Percentiles rank a stretch among this genome's conserved stretches.
Conservation (phyloP, 2,329 filamentous ascomycete genomes). For the Pseudogymnoascus sp. region DNA sequence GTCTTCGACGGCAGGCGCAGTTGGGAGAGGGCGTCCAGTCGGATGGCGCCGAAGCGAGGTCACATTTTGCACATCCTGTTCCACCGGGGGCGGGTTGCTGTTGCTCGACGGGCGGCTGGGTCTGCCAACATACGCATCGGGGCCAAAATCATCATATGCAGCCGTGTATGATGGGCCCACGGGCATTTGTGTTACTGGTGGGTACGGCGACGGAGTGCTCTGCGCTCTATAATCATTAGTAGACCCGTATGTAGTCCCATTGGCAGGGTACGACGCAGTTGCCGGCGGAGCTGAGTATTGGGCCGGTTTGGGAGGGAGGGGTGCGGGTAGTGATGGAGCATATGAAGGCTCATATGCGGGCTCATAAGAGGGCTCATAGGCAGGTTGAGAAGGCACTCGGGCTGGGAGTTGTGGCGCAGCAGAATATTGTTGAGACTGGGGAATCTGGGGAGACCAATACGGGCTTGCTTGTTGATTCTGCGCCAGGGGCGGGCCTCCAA, state of each 20-base stretch:
- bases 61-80: conserved; percentile 12
- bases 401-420: conserved; percentile 19
- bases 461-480: conserved; percentile 1
- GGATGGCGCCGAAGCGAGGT: conserved; percentile 27
- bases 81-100: conserved; percentile 14
- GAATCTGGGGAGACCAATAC: neutral
- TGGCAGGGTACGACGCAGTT: conserved; percentile 22
- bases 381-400: conserved; percentile 19
- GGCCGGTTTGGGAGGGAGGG: conserved; percentile 20
- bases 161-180: conserved; percentile 13
- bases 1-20: conserved; percentile 24
- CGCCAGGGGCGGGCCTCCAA: neutral
- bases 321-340: conserved; percentile 20
- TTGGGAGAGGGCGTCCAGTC: conserved; percentile 28
- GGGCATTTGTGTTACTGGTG: conserved; percentile 16
- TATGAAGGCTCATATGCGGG: conserved; percentile 22
- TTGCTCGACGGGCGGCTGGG: conserved; percentile 19
- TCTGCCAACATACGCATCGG: conserved; percentile 18
- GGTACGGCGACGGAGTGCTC: conserved; percentile 17
- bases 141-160: conserved; percentile 16
- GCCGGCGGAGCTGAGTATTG: conserved; percentile 20
- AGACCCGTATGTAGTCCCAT: conserved; percentile 21
- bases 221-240: conserved; percentile 22
- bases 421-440: conserved; percentile 19
- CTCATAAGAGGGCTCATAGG: conserved; percentile 10